Base-by-base conservation (phyloP, 2,329 filamentous ascomycete species). In the Hymenoscyphus albidus region DNA sequence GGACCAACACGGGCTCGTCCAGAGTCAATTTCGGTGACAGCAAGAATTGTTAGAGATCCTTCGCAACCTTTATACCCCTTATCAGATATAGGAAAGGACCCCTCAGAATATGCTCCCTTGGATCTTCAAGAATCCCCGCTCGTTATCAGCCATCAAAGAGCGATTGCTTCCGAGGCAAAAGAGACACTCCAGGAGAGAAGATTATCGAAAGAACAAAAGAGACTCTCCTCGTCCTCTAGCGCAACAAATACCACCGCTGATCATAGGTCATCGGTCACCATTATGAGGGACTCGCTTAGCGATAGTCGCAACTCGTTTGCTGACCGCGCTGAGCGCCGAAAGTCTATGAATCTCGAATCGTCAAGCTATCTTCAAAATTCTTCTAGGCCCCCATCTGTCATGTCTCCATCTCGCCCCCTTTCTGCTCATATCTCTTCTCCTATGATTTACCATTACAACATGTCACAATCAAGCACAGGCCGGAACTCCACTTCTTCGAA, bases 21-120 rank as follows among this genome's bases (percentile, higher is more conserved):
- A 5, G 91, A 93, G 72, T 93, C 92, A 0, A 86, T 96, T n/a
- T 93, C 93, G 57, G 93, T 97, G 12, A 95, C 90, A 18, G 91
- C 93, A 59, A 87, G 89, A 61, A 96, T 96, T 68, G 80, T 96
- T 44, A 87, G 92, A 58, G 89, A 90, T 69, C 80, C 83, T 12
- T 76, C 74, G 22, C 79, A 83, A 40, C 75, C 75, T 22, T 77
- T 78, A 54, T 75, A 77, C 5, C 78, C 75, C 64, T 74, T 75
- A 22, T 72, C 79, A 1, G 82, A 84, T 81, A 60, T 72, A 74
- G 18, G 70, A 9, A 74, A 71, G 63, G 68, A 73, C 64, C 68
- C 69, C 55, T 67, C 75, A 74, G 83, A 85, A 18, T 82, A 78
- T 66, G 75, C 73, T 44, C 79, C 80, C 5, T 68, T 84, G 48